phyloP scores from a whole-genome alignment of 768 basidiomycete species.

The Kwoniella sp. region DNA sequence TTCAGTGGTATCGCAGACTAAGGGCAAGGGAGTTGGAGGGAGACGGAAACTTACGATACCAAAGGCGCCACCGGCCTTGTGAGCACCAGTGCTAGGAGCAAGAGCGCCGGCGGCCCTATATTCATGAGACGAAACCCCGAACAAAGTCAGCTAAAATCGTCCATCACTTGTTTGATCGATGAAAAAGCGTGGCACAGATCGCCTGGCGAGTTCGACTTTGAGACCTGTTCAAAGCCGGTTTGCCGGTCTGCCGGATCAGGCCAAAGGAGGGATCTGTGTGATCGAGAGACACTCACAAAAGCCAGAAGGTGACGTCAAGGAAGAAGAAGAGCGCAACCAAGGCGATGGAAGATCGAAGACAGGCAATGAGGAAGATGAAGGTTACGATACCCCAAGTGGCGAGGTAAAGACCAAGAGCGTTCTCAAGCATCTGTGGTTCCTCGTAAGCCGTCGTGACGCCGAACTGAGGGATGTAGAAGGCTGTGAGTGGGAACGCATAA shows the following conservation, averaged over 20 bases:
- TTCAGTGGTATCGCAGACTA: too few species aligned
- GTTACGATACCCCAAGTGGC: slow-evolving; percentile 47
- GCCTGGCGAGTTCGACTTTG: too few species aligned
- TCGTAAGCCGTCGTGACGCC: slow-evolving; percentile 37
- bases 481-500: slow-evolving; percentile 8
- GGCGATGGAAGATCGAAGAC: slow-evolving; percentile 61
- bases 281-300: slow-evolving; percentile 34
- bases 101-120: slow-evolving; percentile 56
- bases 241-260: too few species aligned
- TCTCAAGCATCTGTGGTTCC: slow-evolving; percentile 29
- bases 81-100: slow-evolving; percentile 36
- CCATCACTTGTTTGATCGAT: background rate
- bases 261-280: background rate
- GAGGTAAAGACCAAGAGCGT: slow-evolving; percentile 50
- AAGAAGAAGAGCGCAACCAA: slow-evolving; percentile 62
- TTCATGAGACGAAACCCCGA: too few species aligned
- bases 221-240: background rate
- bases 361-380: slow-evolving; percentile 58
- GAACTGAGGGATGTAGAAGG: slow-evolving; percentile 49
- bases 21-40: too few species aligned
- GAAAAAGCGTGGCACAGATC: background rate
- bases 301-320: slow-evolving; percentile 61
- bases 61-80: slow-evolving; percentile 56
- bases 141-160: too few species aligned
- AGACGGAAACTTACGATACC: slow-evolving; percentile 53